Evolutionary conservation across 768 basidiomycete genomes (phyloP), one percentile per base, ranked within the genome.

Genomic region (Mycena haematopus): DNA sequence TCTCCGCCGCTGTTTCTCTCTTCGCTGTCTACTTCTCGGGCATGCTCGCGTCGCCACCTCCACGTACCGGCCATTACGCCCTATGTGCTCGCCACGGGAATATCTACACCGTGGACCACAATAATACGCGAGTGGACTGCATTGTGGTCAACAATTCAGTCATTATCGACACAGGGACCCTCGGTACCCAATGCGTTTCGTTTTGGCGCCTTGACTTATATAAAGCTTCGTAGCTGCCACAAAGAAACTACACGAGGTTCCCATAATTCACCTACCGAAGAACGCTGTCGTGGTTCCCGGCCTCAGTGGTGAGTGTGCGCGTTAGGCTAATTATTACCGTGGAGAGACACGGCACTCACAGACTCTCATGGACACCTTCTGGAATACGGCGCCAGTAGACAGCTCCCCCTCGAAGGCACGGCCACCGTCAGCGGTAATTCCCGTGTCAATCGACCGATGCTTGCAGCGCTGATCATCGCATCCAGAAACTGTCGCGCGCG

Each of bases 321-420:
- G 9, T 56, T 25, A 5, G 19, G 15, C 4, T 31, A 22, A 33
- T 21, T 19, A 21, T 10, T 38, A n/a, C 36, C 10, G 11, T 45
- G 14, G 35, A 8, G n/a, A 24, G 21, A 35, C 61, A 54, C 35
- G 22, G 2, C 52, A 42, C 27, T 40, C 65, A n/a, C 14, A 90
- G 93, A 95, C 73, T 86, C 92, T 0, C 93, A 95, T 74, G 92
- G 87, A 0, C 93, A 95, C 69, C 84, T 91, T 35, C 78, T 94
- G 3, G 90, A 91, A 73, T 92, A 92, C 69, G 92, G 92, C 14
- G 87, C 87, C 22, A 82, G 81, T 31, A 80, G 81, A 49, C 79
- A 85, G 59, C 80, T 93, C 44, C 83, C 87, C 50, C 78, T 95
- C 6, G 87, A 86, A 71, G 85, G 86, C 42, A 83, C 86, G 3